Evolutionary conservation across 192 early-diverging fungal genomes (phyloP).

Genomic region (Powellomyces hirtus): DNA sequence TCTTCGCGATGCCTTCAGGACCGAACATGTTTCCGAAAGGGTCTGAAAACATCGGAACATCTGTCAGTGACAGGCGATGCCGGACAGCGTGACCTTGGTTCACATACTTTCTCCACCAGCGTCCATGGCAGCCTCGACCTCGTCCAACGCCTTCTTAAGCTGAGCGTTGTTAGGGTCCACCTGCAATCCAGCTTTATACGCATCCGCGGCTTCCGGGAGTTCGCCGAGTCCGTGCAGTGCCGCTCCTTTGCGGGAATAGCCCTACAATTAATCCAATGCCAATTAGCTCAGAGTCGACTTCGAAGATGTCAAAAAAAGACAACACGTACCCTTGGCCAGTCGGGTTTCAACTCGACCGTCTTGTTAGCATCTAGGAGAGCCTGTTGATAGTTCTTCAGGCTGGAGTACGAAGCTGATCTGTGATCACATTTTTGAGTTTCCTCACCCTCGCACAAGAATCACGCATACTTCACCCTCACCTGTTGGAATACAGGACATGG

Average conservation of each 20-base stretch:
- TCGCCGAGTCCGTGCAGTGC: constrained; percentile 75
- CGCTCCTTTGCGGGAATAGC: constrained; percentile 87
- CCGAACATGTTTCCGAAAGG: constrained; percentile 67
- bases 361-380: constrained; percentile 84
- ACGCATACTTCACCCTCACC: constrained; percentile 28
- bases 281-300: not conserved
- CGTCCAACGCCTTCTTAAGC: constrained; percentile 73
- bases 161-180: constrained; percentile 75
- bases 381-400: constrained; percentile 71
- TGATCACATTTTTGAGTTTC: not conserved
- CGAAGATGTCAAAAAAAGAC: not conserved
- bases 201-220: constrained; percentile 70
- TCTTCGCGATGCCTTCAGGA: constrained; percentile 74
- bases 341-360: constrained; percentile 75
- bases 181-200: constrained; percentile 75
- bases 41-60: constrained; percentile 25
- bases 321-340: constrained; percentile 73
- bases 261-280: constrained; percentile 28
- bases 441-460: not conserved
- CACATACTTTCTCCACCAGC: constrained; percentile 39
- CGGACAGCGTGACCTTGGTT: constrained; percentile 30
- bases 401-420: constrained; percentile 81
- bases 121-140: constrained; percentile 65
- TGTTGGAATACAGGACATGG: constrained; percentile 91
- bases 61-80: constrained; percentile 17